A percentile compares a stretch with the other conserved stretches of the same genome.
Conservation (phyloP, 1,284 basidiomycete genomes). For the Cutaneotrichosporon cavernicola region DNA sequence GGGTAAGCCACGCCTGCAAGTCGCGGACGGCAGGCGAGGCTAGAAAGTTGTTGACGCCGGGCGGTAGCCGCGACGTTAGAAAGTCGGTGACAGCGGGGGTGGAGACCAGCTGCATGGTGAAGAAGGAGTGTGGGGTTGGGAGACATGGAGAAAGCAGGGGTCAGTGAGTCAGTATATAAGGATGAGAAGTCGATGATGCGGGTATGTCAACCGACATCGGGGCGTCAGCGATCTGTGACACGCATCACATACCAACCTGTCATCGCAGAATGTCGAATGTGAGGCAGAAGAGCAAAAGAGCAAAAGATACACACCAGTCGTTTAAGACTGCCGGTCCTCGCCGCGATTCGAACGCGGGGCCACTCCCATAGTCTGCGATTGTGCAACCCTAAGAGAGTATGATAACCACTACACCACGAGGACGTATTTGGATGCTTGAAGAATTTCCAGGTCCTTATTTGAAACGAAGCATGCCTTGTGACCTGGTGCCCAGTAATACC, state of each 20-base stretch:
- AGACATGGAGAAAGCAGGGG: not conserved
- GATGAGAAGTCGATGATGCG: not conserved
- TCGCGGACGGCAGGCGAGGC: not conserved
- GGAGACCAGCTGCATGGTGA: not conserved
- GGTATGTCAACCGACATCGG: not conserved
- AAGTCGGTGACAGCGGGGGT: not conserved
- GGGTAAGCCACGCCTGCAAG: not conserved
- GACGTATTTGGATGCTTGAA: not conserved
- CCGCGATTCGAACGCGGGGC: slow-evolving; percentile 11
- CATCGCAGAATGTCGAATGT: too few species aligned
- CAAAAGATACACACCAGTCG: slow-evolving; percentile 1
- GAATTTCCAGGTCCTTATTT: not conserved
- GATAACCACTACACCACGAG: slow-evolving; percentile 12
- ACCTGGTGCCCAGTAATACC: too few species aligned
- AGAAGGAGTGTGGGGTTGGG: not conserved
- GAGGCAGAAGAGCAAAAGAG: too few species aligned
- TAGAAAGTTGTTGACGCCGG: too few species aligned
- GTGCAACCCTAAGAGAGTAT: slow-evolving; percentile 10
- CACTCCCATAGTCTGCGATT: slow-evolving; percentile 8
- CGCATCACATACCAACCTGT: too few species aligned
- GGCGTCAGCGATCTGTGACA: not conserved
- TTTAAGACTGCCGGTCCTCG: slow-evolving; percentile 6
- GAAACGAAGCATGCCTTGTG: too few species aligned
- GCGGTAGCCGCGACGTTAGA: not conserved
- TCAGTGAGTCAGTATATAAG: not conserved